Evolutionary conservation across 1,284 basidiomycete genomes (phyloP).

Genomic region (Moniliophthora roreri): DNA sequence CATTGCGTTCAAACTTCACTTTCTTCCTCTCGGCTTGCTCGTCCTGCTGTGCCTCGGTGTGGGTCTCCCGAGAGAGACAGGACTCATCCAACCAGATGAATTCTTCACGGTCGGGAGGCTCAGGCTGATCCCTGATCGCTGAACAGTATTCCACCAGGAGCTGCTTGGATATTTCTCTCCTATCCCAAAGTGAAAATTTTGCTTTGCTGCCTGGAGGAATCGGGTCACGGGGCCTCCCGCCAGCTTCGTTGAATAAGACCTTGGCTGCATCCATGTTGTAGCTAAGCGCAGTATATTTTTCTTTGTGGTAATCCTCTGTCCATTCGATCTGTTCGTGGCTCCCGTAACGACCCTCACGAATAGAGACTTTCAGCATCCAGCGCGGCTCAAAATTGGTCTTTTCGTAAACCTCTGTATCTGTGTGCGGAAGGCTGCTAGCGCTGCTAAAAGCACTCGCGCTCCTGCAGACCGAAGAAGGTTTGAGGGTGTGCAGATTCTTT

Average conservation of each 20-base stretch:
- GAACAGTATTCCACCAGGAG: constrained; percentile 4
- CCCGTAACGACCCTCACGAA: neutral
- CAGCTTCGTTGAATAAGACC: neutral
- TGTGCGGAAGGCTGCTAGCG: too few relatives aligned
- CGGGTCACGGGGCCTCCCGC: too few relatives aligned
- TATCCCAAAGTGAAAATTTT: neutral
- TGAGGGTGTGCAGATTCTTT: too few relatives aligned
- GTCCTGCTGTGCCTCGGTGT: constrained; percentile 7
- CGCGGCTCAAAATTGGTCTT: neutral
- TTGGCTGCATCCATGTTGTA: neutral
- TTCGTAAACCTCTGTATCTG: neutral
- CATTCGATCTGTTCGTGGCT: neutral
- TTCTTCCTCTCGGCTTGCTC: neutral
- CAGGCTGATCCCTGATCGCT: neutral
- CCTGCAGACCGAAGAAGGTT: too few relatives aligned
- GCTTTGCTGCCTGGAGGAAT: neutral
- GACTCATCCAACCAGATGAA: constrained; percentile 27
- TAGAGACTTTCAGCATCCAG: neutral
- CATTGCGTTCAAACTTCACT: neutral
- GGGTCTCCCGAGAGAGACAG: constrained; percentile 19
- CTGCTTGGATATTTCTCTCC: neutral
- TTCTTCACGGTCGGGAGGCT: constrained; percentile 8
- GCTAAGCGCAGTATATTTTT: constrained; percentile 4
- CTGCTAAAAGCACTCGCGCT: too few relatives aligned
- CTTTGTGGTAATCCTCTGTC: neutral